These are phyloP conservation scores for Solanum infundibuliforme DNA, from an alignment of 257 asterid species.

Conservation along the genomic window DNA sequence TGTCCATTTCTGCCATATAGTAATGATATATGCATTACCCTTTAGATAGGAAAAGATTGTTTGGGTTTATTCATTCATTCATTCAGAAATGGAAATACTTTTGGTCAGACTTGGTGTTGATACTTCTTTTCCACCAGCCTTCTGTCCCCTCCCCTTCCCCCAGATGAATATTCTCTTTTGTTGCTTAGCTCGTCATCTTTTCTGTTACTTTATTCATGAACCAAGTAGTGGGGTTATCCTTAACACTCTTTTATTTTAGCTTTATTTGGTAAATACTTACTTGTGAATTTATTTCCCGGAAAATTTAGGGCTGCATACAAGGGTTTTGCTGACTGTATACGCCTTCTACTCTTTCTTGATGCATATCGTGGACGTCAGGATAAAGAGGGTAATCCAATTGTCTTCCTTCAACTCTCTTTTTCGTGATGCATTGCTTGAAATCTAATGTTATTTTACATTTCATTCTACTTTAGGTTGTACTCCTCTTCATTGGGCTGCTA, in stretches of 20 bases:
- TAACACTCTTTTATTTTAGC: constrained; percentile 1
- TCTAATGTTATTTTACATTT: not conserved
- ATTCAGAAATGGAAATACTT: not conserved
- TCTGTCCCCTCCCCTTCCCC: not conserved
- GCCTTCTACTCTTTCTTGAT: constrained; percentile 82
- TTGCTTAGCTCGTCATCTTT: not conserved
- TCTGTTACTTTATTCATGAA: not conserved
- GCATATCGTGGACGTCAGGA: constrained; percentile 91
- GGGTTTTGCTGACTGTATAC: constrained; percentile 94
- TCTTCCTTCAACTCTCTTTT: not conserved
- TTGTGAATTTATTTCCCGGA: constrained; percentile 7
- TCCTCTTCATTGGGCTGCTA: constrained; percentile 99
- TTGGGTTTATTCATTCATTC: not conserved
- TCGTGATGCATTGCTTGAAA: not conserved
- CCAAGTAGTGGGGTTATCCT: not conserved
- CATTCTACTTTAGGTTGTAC: constrained; percentile 62
- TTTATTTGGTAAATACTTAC: not conserved
- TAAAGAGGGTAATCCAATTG: constrained; percentile 56
- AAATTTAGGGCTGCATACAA: constrained; percentile 93
- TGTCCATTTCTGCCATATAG: too few species aligned
- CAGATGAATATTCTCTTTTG: not conserved
- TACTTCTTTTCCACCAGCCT: not conserved
- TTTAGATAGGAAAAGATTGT: not conserved
- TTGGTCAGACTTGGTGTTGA: not conserved
- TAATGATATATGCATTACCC: not conserved